Percentiles rank a stretch among this genome's conserved stretches.
Conservation (phyloP, 352 stramenopile genomes). For the Peronospora destructor region DNA sequence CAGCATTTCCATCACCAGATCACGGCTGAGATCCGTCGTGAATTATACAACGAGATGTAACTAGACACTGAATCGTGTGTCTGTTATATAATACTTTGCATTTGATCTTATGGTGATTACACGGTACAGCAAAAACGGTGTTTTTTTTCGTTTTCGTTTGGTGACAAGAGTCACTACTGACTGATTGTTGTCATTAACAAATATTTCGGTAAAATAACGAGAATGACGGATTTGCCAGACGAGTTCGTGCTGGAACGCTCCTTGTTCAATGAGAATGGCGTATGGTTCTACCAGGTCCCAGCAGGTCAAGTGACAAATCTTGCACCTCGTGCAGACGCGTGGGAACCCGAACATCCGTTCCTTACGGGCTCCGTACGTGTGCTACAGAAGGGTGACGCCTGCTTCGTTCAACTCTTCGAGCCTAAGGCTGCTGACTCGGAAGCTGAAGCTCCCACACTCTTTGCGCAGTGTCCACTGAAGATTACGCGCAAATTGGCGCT, state of each 20-base stretch:
- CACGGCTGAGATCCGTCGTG: constrained; percentile 95
- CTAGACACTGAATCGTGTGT: constrained; percentile 1
- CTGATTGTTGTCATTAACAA: background rate
- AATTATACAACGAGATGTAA: constrained; percentile 87
- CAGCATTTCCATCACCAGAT: constrained; percentile 95
- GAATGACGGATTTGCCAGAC: constrained; percentile 19
- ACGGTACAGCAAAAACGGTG: background rate
- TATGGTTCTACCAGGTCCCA: constrained; percentile 85
- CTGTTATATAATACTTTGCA: constrained; percentile 25
- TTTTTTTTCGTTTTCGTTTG: background rate
- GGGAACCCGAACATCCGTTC: constrained; percentile 77
- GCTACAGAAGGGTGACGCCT: constrained; percentile 65
- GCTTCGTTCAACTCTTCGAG: constrained; percentile 72
- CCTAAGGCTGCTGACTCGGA: constrained; percentile 22
- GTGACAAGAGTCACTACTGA: constrained; percentile 5
- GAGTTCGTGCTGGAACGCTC: constrained; percentile 56
- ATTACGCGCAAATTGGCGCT: constrained; percentile 57
- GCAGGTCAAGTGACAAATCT: constrained; percentile 59
- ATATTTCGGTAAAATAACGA: background rate
- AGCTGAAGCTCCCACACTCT: constrained; percentile 35
- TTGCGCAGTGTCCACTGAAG: constrained; percentile 72
- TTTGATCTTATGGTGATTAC: constrained; percentile 1
- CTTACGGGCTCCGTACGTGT: constrained; percentile 65
- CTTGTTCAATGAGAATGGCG: constrained; percentile 64
- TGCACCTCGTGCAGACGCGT: constrained; percentile 68